phyloP scores from a whole-genome alignment of 2,329 filamentous ascomycete species.

The Alternaria triticimaculans region DNA sequence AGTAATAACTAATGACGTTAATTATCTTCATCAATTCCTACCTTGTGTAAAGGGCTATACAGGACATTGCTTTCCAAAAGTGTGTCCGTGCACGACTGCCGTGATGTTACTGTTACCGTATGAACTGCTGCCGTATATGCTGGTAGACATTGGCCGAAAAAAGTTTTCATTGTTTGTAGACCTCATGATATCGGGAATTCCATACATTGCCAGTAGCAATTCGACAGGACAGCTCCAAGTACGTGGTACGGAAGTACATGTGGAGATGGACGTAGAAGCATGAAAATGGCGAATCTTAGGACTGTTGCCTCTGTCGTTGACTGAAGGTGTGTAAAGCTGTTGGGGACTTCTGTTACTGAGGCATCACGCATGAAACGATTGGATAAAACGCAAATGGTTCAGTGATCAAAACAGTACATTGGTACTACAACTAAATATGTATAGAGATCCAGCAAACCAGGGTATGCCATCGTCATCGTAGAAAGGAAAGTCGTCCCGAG shows the following conservation, averaged over 20 bases:
- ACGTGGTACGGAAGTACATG: not conserved
- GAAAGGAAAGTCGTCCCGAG: not conserved
- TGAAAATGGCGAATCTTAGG: not conserved
- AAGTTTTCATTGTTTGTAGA: not conserved
- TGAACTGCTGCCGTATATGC: not conserved
- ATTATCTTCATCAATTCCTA: not conserved
- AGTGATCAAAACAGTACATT: not conserved
- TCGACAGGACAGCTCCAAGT: not conserved
- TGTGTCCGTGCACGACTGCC: not conserved
- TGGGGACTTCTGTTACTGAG: not conserved
- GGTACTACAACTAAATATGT: not conserved
- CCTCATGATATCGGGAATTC: not conserved
- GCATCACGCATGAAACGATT: not conserved
- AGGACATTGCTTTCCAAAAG: not conserved
- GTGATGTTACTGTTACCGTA: not conserved
- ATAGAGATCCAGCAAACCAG: not conserved
- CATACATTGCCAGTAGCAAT: rapidly evolving
- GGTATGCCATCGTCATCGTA: not conserved
- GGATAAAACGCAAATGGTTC: not conserved
- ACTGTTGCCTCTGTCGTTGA: not conserved
- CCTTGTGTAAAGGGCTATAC: not conserved
- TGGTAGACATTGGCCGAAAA: not conserved
- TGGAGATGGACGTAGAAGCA: not conserved
- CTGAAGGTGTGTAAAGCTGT: not conserved
- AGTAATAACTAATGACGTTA: not conserved